Percentiles rank a stretch among this genome's conserved stretches.
phyloP scores from a whole-genome alignment of 306 rosid species.

The Castanopsis chinensis region DNA sequence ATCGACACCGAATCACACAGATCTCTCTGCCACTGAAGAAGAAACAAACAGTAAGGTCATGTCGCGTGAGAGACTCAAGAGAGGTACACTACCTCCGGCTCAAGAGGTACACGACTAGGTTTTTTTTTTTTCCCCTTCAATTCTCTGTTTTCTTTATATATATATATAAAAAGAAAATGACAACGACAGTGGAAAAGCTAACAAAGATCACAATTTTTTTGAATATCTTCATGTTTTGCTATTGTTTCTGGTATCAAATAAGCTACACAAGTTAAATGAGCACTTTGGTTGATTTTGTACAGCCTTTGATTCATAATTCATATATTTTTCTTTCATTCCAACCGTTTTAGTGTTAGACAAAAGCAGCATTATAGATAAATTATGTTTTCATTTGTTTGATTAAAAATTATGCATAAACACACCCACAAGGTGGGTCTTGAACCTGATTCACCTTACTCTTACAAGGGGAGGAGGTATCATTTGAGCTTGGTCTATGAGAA shows the following conservation, averaged over 20 bases:
- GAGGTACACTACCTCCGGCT: conserved; percentile 73
- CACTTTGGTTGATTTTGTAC: neutral
- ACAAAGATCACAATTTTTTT: neutral
- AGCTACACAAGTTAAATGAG: too few species aligned
- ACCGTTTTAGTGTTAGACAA: neutral
- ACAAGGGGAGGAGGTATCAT: neutral
- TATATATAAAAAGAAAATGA: neutral
- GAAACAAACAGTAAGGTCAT: conserved; percentile 18
- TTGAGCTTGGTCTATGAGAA: conserved; percentile 2
- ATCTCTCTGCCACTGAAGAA: conserved; percentile 16
- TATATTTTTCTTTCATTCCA: neutral
- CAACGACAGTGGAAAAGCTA: neutral
- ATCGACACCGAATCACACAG: neutral
- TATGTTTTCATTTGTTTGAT: neutral
- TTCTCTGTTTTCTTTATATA: neutral
- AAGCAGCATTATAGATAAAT: conserved; percentile 8
- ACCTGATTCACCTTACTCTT: neutral
- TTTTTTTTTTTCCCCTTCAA: neutral
- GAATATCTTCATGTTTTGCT: neutral
- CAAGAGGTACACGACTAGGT: conserved; percentile 45
- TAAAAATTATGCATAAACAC: neutral
- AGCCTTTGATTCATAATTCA: neutral
- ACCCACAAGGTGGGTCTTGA: too few species aligned
- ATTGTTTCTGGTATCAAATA: neutral
- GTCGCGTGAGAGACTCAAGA: conserved; percentile 72